Conservation (phyloP, 768 basidiomycete genomes). For the Rhodosporidiobolus odoratus region DNA sequence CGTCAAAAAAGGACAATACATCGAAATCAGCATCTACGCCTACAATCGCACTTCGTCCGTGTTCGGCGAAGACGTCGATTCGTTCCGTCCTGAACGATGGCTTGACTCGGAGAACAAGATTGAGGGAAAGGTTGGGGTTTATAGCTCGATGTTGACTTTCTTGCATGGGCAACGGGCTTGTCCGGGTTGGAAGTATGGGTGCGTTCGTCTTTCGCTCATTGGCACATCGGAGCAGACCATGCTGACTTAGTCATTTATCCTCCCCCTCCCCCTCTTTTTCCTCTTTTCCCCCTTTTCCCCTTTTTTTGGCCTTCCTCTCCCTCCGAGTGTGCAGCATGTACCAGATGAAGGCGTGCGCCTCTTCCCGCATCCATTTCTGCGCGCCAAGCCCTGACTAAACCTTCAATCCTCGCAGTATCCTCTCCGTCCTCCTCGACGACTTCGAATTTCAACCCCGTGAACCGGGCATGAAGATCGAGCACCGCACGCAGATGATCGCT, state of each 20-base stretch:
- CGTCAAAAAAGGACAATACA: slow-evolving; percentile 54
- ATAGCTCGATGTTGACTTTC: slow-evolving; percentile 47
- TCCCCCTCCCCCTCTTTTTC: background rate
- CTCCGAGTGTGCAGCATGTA: background rate
- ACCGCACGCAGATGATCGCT: slow-evolving; percentile 1
- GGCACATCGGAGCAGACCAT: background rate
- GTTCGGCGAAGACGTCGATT: slow-evolving; percentile 63
- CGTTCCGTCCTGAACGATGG: slow-evolving; percentile 63
- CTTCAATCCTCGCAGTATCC: slow-evolving; percentile 11
- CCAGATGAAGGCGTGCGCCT: background rate
- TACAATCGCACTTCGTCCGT: slow-evolving; percentile 56
- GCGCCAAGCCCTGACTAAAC: too few relatives aligned
- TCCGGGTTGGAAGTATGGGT: background rate
- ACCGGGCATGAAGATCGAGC: background rate
- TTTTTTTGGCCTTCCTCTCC: background rate
- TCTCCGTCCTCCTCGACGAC: slow-evolving; percentile 9
- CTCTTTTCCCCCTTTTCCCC: background rate
- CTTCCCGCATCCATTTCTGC: too few relatives aligned
- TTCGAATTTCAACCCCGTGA: slow-evolving; percentile 9
- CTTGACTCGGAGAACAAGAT: slow-evolving; percentile 44
- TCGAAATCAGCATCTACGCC: slow-evolving; percentile 59
- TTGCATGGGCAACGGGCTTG: slow-evolving; percentile 21
- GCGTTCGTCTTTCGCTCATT: background rate
- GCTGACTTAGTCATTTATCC: background rate
- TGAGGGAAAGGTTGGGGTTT: slow-evolving; percentile 52